Conservation (phyloP, 2,329 filamentous ascomycete genomes). For the Claviceps purpurea region DNA sequence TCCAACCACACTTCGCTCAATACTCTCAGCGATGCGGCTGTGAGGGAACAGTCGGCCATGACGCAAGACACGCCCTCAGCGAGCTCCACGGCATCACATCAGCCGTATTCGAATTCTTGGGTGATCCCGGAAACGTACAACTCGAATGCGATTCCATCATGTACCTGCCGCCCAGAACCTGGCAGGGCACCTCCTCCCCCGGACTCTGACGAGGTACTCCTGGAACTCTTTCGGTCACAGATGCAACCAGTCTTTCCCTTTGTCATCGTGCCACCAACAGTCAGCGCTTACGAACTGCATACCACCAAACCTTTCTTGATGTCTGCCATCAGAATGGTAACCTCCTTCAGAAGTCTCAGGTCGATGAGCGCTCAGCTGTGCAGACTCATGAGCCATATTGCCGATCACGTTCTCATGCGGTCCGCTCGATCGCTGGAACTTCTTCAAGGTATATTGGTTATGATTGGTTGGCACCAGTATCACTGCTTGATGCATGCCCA, state of each 20-base stretch:
- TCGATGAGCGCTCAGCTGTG: conserved; percentile 39
- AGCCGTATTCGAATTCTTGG: conserved; percentile 12
- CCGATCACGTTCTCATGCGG: conserved; percentile 34
- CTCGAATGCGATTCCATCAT: conserved; percentile 29
- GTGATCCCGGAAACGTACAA: conserved; percentile 31
- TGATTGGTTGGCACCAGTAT: conserved; percentile 39
- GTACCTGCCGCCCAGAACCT: conserved; percentile 31
- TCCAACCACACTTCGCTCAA: conserved; percentile 12
- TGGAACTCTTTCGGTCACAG: conserved; percentile 30
- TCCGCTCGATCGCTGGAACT: conserved; percentile 37
- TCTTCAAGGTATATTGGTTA: conserved; percentile 33
- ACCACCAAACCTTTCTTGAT: conserved; percentile 33
- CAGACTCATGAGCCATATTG: conserved; percentile 29
- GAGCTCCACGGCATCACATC: conserved; percentile 8
- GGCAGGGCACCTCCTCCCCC: conserved; percentile 25
- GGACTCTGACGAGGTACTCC: conserved; percentile 31
- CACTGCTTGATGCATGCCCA: conserved; percentile 41
- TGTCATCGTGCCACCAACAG: conserved; percentile 26
- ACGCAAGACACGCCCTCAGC: conserved; percentile 14
- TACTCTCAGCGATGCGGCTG: conserved; percentile 16
- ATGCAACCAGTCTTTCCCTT: conserved; percentile 33
- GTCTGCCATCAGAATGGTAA: conserved; percentile 34
- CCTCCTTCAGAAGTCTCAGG: conserved; percentile 30
- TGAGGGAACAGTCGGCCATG: conserved; percentile 12
- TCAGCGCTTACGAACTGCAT: conserved; percentile 24